Evolutionary conservation across 2,329 filamentous ascomycete species (phyloP).

Genomic region (Talaromyces sp.): DNA sequence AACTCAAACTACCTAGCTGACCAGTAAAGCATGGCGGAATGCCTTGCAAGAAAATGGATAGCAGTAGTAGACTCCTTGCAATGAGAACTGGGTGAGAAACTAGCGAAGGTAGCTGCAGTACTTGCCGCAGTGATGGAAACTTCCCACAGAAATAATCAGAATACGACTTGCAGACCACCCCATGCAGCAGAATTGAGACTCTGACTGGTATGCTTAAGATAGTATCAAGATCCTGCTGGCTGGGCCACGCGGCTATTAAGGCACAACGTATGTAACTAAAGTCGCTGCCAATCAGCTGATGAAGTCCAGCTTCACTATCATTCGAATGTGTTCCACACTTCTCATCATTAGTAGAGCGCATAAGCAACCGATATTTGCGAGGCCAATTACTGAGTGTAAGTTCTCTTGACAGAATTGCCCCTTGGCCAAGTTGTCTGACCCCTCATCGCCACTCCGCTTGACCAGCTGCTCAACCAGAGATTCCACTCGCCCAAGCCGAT

Average conservation of each 20-base stretch:
- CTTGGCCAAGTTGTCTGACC: neutral
- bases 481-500: slow-evolving; percentile 4
- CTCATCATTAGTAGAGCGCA: neutral
- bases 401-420: neutral
- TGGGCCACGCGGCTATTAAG: neutral
- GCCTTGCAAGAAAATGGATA: slow-evolving; percentile 46
- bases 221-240: neutral
- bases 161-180: slow-evolving; percentile 3
- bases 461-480: slow-evolving; percentile 2
- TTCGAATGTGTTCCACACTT: neutral
- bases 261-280: neutral
- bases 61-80: slow-evolving; percentile 47
- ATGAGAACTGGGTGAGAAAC: slow-evolving; percentile 48
- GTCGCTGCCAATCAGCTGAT: neutral
- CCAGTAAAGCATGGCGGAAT: neutral
- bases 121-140: neutral
- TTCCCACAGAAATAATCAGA: neutral
- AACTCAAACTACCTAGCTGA: neutral
- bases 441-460: neutral
- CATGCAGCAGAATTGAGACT: neutral
- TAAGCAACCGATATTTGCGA: neutral
- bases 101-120: neutral
- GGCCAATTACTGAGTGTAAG: neutral
- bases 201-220: neutral
- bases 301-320: neutral